Evolutionary conservation across 805 yeast genomes (phyloP).

Genomic region (Spathaspora arborariae): DNA sequence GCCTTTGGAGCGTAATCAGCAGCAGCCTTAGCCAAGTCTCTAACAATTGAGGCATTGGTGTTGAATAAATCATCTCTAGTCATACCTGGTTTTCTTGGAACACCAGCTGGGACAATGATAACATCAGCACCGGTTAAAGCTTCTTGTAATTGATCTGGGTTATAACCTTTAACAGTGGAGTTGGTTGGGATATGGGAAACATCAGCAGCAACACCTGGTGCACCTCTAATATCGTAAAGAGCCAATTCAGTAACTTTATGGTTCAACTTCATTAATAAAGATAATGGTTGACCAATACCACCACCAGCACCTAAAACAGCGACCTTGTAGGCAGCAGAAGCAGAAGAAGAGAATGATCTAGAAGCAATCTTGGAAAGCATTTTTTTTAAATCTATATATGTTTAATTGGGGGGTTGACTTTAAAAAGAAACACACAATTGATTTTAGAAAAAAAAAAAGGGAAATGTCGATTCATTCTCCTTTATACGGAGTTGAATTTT

Average conservation of each 20-base stretch:
- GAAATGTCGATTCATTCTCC: neutral
- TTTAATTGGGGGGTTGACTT: neutral
- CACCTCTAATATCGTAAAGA: conserved; percentile 84
- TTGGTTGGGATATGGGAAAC: conserved; percentile 91
- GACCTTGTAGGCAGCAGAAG: conserved; percentile 64
- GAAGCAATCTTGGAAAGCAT: conserved; percentile 58
- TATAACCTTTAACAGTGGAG: conserved; percentile 82
- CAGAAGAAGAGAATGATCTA: conserved; percentile 66
- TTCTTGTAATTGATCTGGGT: conserved; percentile 69
- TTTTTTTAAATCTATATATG: conserved; percentile 3
- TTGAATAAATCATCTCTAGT: conserved; percentile 95
- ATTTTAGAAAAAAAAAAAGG: neutral
- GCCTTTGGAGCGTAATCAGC: conserved; percentile 86
- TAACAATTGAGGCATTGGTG: conserved; percentile 93
- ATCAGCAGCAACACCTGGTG: conserved; percentile 97
- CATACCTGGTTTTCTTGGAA: conserved; percentile 99
- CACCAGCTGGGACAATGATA: conserved; percentile 95
- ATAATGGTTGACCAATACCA: conserved; percentile 79
- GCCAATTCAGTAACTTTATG: conserved; percentile 82
- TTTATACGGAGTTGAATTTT: neutral
- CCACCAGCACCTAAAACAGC: conserved; percentile 83
- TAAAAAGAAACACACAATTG: neutral
- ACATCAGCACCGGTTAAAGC: conserved; percentile 81
- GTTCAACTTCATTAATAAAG: conserved; percentile 73
- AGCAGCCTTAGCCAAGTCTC: conserved; percentile 83